phyloP scores from a whole-genome alignment of 2,329 filamentous ascomycete genomes.

The Amauroascus verrucosus region DNA sequence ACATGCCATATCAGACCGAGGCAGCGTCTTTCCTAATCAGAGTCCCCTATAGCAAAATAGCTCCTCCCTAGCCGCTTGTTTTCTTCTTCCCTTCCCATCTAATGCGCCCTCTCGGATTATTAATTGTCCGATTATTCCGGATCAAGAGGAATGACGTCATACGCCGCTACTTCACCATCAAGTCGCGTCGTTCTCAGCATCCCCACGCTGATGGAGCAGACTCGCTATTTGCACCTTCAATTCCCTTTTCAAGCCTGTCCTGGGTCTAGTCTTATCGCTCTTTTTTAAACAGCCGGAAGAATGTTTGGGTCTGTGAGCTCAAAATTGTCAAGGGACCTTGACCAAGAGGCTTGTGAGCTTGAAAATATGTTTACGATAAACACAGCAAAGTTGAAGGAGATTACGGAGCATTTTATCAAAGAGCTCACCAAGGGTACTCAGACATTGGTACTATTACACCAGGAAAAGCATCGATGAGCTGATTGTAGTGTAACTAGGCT shows the following conservation, averaged over 20 bases:
- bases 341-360: constrained; percentile 68
- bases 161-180: too few species aligned
- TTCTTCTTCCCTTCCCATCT: too few species aligned
- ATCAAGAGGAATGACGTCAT: too few species aligned
- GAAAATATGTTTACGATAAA: constrained; percentile 77
- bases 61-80: too few species aligned
- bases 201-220: too few species aligned
- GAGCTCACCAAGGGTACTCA: constrained; percentile 72
- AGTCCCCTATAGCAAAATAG: too few species aligned
- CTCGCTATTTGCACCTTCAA: background rate
- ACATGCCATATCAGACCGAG: too few species aligned
- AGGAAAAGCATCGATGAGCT: constrained; percentile 3
- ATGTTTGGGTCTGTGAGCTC: constrained; percentile 22
- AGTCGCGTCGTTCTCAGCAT: too few species aligned
- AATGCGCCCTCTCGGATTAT: too few species aligned
- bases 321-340: constrained; percentile 76
- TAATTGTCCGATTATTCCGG: too few species aligned
- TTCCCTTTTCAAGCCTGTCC: background rate
- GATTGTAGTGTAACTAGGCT: constrained; percentile 45
- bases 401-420: constrained; percentile 77
- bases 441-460: background rate
- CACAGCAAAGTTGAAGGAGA: constrained; percentile 69
- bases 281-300: too few species aligned
- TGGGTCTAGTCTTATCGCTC: background rate
- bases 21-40: too few species aligned